Conservation (phyloP, 2,329 filamentous ascomycete species). For the Cladophialophora yegresii region DNA sequence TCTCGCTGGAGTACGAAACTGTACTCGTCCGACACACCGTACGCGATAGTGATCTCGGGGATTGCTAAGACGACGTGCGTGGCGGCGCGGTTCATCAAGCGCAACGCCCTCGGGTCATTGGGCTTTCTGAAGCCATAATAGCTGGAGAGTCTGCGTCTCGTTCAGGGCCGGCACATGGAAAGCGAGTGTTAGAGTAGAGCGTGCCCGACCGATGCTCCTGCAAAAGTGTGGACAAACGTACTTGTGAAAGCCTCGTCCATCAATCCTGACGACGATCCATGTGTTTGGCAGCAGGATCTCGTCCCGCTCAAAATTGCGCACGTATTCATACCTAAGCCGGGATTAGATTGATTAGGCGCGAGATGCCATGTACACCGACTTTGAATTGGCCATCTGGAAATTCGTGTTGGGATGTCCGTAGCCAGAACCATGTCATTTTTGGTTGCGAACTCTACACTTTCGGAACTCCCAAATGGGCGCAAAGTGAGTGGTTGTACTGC, state of each 20-base stretch:
- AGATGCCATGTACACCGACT: constrained; percentile 35
- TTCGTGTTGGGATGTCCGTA: background rate
- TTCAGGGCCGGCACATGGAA: too few relatives aligned
- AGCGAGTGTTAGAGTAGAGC: too few relatives aligned
- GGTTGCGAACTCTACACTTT: background rate
- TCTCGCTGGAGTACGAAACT: constrained; percentile 89
- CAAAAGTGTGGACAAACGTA: constrained; percentile 43
- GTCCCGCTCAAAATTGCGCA: constrained; percentile 81
- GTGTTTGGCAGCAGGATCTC: constrained; percentile 83
- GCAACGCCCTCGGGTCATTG: constrained; percentile 81
- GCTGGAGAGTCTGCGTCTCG: constrained; percentile 66
- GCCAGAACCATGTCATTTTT: background rate
- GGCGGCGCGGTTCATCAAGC: constrained; percentile 95
- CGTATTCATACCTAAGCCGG: constrained; percentile 79
- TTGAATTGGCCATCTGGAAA: constrained; percentile 43
- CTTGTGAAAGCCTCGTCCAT: constrained; percentile 95
- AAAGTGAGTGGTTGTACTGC: background rate
- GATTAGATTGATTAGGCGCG: background rate
- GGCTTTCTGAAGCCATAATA: constrained; percentile 88
- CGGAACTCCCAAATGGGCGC: background rate
- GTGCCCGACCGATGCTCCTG: too few relatives aligned
- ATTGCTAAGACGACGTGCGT: constrained; percentile 78
- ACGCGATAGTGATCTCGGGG: constrained; percentile 81
- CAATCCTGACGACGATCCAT: constrained; percentile 92
- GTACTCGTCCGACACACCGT: constrained; percentile 94